Conservation (phyloP, 2,329 filamentous ascomycete genomes). For the Pseudocercospora eumusae region DNA sequence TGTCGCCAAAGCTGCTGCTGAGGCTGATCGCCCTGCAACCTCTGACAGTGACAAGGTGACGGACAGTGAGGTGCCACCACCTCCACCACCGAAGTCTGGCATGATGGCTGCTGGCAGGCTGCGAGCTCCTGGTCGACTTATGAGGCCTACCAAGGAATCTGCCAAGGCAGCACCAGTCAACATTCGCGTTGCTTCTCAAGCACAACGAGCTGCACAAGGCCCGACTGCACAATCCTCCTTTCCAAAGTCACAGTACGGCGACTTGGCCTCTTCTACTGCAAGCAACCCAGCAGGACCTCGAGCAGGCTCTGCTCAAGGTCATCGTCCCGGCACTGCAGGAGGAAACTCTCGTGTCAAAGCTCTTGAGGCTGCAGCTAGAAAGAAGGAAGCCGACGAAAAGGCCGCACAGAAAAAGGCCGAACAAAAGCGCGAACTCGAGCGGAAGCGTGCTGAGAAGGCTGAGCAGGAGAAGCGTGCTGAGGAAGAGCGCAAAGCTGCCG, state of each 20-base stretch:
- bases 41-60: constrained; percentile 46
- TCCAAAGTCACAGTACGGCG: constrained; percentile 30
- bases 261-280: constrained; percentile 41
- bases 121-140: constrained; percentile 38
- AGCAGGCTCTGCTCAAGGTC: constrained; percentile 62
- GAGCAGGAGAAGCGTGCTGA: constrained; percentile 55
- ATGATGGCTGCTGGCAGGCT: constrained; percentile 44
- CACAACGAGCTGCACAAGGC: constrained; percentile 41
- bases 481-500: constrained; percentile 43
- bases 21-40: constrained; percentile 33
- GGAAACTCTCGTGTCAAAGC: constrained; percentile 56
- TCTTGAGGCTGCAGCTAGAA: constrained; percentile 72
- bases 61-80: constrained; percentile 59
- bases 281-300: constrained; percentile 64
- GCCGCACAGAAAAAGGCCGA: constrained; percentile 77
- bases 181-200: constrained; percentile 62
- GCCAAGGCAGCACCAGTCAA: constrained; percentile 71
- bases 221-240: constrained; percentile 25
- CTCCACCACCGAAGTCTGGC: constrained; percentile 56
- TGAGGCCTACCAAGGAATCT: constrained; percentile 50
- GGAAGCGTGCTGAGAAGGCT: constrained; percentile 70
- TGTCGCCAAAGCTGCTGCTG: constrained; percentile 19
- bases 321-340: constrained; percentile 35
- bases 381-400: constrained; percentile 81
- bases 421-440: constrained; percentile 77